Evolutionary conservation across 2,329 filamentous ascomycete species (phyloP).

Genomic region (Fusarium citri): DNA sequence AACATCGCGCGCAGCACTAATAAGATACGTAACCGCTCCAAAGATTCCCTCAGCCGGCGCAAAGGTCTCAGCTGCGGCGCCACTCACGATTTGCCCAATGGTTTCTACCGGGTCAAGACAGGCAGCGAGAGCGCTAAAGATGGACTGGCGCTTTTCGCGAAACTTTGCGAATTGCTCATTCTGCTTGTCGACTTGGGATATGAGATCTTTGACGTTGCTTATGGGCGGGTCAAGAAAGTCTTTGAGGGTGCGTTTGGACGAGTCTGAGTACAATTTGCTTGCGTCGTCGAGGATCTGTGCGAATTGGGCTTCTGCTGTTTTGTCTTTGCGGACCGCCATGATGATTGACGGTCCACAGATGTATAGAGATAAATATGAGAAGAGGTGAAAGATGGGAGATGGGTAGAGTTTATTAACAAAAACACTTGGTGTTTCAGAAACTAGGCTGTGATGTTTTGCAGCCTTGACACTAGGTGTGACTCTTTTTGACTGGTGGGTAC

Average conservation of each 20-base stretch:
- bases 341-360: slow-evolving; percentile 15
- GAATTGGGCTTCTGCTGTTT: slow-evolving; percentile 42
- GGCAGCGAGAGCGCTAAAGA: slow-evolving; percentile 51
- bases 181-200: slow-evolving; percentile 48
- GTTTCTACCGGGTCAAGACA: slow-evolving; percentile 54
- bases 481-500: not conserved
- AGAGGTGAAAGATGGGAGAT: not conserved
- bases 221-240: slow-evolving; percentile 52
- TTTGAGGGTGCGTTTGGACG: slow-evolving; percentile 45
- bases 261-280: slow-evolving; percentile 49
- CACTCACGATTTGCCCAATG: slow-evolving; percentile 54
- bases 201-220: slow-evolving; percentile 49
- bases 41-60: slow-evolving; percentile 57
- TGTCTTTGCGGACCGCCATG: slow-evolving; percentile 40
- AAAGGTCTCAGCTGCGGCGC: slow-evolving; percentile 54
- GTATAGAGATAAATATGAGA: not conserved
- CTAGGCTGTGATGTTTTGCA: slow-evolving; percentile 12
- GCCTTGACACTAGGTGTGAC: slow-evolving; percentile 4
- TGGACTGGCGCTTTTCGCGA: slow-evolving; percentile 49
- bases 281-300: slow-evolving; percentile 51
- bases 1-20: slow-evolving; percentile 59
- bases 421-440: slow-evolving; percentile 24
- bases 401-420: not conserved
- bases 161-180: slow-evolving; percentile 54
- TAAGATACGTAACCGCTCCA: slow-evolving; percentile 56